Evolutionary conservation across 2,329 filamentous ascomycete species (phyloP), one percentile per base, ranked within the genome.

Genomic region (Aspergillus hortae): DNA sequence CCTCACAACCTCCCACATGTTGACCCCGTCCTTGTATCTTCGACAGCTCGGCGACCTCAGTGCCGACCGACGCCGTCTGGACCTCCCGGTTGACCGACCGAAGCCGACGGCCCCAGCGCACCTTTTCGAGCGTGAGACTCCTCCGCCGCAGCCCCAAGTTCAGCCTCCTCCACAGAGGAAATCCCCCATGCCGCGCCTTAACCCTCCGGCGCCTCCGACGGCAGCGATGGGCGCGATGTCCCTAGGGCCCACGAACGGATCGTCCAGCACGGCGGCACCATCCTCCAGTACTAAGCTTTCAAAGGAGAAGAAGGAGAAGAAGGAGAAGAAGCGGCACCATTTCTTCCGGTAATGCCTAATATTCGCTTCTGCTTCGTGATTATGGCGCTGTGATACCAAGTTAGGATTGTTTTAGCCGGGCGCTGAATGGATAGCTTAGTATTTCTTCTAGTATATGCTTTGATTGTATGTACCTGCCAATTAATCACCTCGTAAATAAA

Each of bases 1-100:
- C 67, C 82, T 99, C 4, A 84, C 87, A 15, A 94, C 90, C 0
- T 92, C 88, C 21, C 94, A 99, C 67, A 96, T 99, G 92, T 77
- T 95, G 44, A 94, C 86, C 0, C 92, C 94, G 0, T 77, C 83
- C 40, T 78, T 95, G 17, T 99, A 92, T 68, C 73, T 96, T 32
- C 85, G 88, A 36, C 92, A 97, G 68, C 74, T 96, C 1, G 82
- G 84, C 15, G 91, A 96, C 64, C 78, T 97, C 12, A 87, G 86
- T 55, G 80, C 83, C 33, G 87, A 91, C 63, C 87, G 86, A 64
- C 82, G 88, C 48, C 81, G 84, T 43, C 80, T 99, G 14, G 86
- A 90, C 61, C 82, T 99, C 4, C 94, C 92, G 1, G 78, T 86
- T 51, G 91, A 96, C 56, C 80, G 86, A 36, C 90, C 90, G 2